Conservation (phyloP, 148 eudicot species). For the Rhododendron ferrugineum region DNA sequence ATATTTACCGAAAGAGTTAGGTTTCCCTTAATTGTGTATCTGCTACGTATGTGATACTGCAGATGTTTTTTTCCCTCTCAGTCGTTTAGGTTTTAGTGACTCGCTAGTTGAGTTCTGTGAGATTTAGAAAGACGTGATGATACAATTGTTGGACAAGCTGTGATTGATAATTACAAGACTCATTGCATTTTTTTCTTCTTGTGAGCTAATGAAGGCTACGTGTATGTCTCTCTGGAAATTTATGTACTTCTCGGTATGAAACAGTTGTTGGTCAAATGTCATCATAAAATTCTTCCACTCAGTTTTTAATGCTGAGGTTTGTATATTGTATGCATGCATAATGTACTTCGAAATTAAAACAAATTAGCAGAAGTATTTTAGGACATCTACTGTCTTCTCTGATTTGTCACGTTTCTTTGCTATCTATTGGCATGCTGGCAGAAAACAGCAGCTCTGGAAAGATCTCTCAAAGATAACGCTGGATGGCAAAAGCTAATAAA, state of each 20-base stretch:
- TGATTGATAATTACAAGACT: not conserved
- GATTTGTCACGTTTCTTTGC: not conserved
- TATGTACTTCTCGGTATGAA: not conserved
- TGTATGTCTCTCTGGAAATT: not conserved
- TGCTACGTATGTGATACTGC: not conserved
- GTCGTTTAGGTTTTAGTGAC: not conserved
- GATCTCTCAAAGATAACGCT: constrained; percentile 45
- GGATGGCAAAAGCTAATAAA: constrained; percentile 85
- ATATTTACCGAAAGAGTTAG: not conserved
- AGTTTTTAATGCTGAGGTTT: not conserved
- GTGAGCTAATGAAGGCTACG: not conserved
- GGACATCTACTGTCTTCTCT: not conserved
- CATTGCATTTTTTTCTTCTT: not conserved
- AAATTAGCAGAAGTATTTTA: not conserved
- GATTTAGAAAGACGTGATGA: not conserved
- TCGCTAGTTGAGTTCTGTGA: not conserved
- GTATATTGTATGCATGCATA: not conserved
- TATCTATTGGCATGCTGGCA: constrained; percentile 18
- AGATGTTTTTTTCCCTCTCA: not conserved
- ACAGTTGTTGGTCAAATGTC: not conserved
- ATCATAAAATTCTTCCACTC: not conserved
- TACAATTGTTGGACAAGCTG: not conserved
- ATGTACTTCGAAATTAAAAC: not conserved
- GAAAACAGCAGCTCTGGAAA: constrained; percentile 68
- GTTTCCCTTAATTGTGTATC: not conserved